phyloP scores from a whole-genome alignment of 2,329 filamentous ascomycete genomes.

The Spiromastix sp. region DNA sequence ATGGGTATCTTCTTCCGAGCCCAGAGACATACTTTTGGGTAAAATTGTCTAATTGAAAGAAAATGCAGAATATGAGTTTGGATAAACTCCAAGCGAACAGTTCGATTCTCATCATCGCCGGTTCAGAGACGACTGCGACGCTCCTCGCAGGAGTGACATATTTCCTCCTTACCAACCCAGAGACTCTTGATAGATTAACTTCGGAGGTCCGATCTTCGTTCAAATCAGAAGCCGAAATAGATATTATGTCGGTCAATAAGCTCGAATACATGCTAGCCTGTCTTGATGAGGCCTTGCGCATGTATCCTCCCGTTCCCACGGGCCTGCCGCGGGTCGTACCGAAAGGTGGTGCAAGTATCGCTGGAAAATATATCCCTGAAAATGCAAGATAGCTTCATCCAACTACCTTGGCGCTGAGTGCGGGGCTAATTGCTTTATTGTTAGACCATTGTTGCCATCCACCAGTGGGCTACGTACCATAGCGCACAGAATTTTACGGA shows the following conservation, averaged over 20 bases:
- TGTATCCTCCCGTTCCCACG: background rate
- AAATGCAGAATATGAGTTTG: background rate
- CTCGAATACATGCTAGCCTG: background rate
- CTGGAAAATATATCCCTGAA: slow-evolving; percentile 26
- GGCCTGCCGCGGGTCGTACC: slow-evolving; percentile 20
- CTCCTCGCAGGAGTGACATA: background rate
- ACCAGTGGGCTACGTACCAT: background rate
- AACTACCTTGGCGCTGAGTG: too few species aligned
- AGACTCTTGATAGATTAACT: background rate
- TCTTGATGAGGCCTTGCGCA: background rate
- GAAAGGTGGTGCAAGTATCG: slow-evolving; percentile 25
- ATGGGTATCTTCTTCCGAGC: background rate
- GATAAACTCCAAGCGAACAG: background rate
- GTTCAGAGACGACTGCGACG: background rate
- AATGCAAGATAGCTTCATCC: too few species aligned
- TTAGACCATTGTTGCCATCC: too few species aligned
- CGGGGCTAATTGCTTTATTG: background rate
- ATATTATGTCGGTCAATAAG: background rate
- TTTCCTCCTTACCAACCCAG: background rate
- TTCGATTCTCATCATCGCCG: background rate
- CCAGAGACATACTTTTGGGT: background rate
- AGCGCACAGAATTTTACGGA: background rate
- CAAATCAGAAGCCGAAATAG: background rate
- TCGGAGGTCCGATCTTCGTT: background rate
- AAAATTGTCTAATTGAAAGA: background rate